phyloP scores from a whole-genome alignment of 192 early-diverging fungal genomes.

The Rhizophagus sp. region DNA sequence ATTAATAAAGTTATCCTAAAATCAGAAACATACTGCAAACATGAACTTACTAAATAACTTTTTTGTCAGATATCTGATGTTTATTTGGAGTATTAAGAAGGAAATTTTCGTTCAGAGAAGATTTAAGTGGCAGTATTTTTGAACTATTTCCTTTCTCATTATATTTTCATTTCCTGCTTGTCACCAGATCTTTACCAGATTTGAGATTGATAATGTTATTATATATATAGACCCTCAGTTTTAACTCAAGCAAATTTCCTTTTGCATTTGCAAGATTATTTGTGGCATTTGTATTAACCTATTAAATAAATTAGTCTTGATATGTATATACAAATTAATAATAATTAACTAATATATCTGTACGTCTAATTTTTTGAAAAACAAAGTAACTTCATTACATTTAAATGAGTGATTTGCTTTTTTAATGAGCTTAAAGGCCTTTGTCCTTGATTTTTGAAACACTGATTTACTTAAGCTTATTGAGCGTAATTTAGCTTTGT shows the following conservation, averaged over 20 bases:
- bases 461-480: constrained; percentile 22
- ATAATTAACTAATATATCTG: constrained; percentile 28
- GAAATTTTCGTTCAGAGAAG: not conserved
- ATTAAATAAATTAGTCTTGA: constrained; percentile 23
- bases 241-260: constrained; percentile 13
- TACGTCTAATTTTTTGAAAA: constrained; percentile 30
- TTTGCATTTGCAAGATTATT: constrained; percentile 14
- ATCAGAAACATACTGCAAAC: not conserved
- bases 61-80: constrained; percentile 9
- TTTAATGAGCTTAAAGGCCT: constrained; percentile 25
- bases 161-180: constrained; percentile 10
- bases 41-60: constrained; percentile 20
- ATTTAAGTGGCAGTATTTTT: not conserved
- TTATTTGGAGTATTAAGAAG: constrained; percentile 16
- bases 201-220: not conserved
- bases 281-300: not conserved
- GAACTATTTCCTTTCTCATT: not conserved
- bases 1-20: not conserved
- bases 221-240: not conserved
- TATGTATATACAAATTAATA: constrained; percentile 10
- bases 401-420: constrained; percentile 23
- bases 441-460: constrained; percentile 23
- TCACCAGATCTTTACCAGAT: not conserved
- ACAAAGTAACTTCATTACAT: constrained; percentile 28
- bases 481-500: constrained; percentile 19